Evolutionary conservation across 208 protist genomes (phyloP).

Genomic region (Naegleria fowleri): DNA sequence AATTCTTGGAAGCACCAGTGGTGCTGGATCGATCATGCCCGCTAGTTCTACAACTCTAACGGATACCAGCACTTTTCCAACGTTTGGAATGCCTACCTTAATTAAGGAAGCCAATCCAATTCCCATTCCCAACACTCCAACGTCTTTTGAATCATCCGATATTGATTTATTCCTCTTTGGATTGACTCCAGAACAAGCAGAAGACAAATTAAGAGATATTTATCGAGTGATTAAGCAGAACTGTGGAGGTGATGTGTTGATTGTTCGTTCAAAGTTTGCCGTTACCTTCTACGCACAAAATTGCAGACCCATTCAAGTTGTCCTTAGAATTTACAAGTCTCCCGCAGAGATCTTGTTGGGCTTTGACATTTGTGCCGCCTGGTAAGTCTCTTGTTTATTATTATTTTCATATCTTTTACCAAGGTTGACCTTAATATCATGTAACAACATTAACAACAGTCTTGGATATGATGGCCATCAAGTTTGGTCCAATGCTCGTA

Average conservation of each 20-base stretch:
- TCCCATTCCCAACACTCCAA: background rate
- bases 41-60: too few species aligned
- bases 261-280: background rate
- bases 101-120: too few species aligned
- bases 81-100: background rate
- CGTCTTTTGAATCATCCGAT: background rate
- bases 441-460: too few species aligned
- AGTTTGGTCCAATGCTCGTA: background rate
- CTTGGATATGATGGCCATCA: background rate
- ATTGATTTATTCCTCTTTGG: conserved; percentile 18
- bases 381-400: background rate
- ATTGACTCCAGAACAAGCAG: background rate
- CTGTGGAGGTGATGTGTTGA: background rate
- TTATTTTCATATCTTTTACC: too few species aligned
- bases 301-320: conserved; percentile 27
- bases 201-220: conserved; percentile 1
- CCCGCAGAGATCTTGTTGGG: conserved; percentile 35
- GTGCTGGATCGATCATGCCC: too few species aligned
- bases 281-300: background rate
- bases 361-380: conserved; percentile 35
- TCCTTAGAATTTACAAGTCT: conserved; percentile 35
- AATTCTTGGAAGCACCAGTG: background rate
- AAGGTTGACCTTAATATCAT: too few species aligned
- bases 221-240: conserved; percentile 6
- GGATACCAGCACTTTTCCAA: too few species aligned